Evolutionary conservation across 768 basidiomycete species (phyloP).

Genomic region (Hericium erinaceus): DNA sequence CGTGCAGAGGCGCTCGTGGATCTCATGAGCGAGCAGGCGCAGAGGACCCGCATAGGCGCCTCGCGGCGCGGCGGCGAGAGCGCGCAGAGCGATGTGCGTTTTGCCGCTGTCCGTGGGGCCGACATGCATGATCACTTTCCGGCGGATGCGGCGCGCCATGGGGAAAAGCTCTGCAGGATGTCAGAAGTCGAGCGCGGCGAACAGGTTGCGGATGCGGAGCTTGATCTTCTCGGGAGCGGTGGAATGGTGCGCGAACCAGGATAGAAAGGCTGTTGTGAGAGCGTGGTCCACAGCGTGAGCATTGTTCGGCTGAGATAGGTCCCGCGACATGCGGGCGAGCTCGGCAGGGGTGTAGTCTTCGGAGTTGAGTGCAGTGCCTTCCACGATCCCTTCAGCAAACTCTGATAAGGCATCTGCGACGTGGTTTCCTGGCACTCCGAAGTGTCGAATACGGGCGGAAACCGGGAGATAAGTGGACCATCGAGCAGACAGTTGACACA

Average conservation of each 20-base stretch:
- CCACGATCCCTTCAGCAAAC: conserved; percentile 31
- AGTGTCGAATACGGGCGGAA: conserved; percentile 30
- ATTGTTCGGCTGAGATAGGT: conserved; percentile 20
- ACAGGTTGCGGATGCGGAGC: conserved; percentile 18
- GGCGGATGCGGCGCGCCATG: conserved; percentile 48
- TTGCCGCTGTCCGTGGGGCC: conserved; percentile 98
- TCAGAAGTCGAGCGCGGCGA: conserved; percentile 30
- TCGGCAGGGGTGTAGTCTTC: conserved; percentile 27
- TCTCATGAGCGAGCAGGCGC: conserved; percentile 91
- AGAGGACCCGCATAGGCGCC: conserved; percentile 91
- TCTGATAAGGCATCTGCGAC: conserved; percentile 30
- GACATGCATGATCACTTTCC: conserved; percentile 90
- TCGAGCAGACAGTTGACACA: too few relatives aligned
- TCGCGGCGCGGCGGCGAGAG: conserved; percentile 60
- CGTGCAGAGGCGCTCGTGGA: conserved; percentile 83
- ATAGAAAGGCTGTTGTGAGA: conserved; percentile 45
- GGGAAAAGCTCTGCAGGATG: conserved; percentile 36
- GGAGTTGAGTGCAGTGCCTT: conserved; percentile 10
- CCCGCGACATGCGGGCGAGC: conserved; percentile 34
- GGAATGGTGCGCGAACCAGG: conserved; percentile 29
- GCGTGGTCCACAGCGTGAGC: conserved; percentile 33
- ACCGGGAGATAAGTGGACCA: too few relatives aligned
- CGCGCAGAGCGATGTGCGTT: conserved; percentile 86
- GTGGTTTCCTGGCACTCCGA: conserved; percentile 37
- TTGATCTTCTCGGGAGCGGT: conserved; percentile 16